Percentiles rank a stretch among this genome's conserved stretches.
These are phyloP conservation scores for Boletellus deceptivus DNA, from an alignment of 1,284 basidiomycete species.

Conservation along the genomic window DNA sequence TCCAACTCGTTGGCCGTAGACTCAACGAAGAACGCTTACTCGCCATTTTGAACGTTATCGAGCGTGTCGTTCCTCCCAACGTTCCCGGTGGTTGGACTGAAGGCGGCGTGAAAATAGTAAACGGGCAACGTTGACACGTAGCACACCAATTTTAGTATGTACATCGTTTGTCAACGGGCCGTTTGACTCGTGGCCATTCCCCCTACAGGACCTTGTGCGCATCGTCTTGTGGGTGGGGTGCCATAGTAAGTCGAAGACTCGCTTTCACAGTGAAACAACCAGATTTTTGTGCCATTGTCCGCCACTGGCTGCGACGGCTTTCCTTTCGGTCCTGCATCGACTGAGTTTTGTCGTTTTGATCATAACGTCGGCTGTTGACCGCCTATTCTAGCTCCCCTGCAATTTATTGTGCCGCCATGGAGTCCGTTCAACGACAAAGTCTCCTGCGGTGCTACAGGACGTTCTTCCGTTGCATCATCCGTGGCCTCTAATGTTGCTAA, in stretches of 20 bases:
- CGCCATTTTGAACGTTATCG: conserved; percentile 44
- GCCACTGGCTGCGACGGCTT: too few relatives aligned
- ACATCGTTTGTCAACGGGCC: conserved; percentile 3
- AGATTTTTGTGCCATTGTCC: too few relatives aligned
- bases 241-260: too few relatives aligned
- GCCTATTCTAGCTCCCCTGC: too few relatives aligned
- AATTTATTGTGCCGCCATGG: conserved; percentile 5
- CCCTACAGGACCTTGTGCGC: conserved; percentile 5
- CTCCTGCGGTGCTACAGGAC: conserved; percentile 1
- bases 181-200: conserved; percentile 11
- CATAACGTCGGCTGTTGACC: neutral
- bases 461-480: conserved; percentile 1
- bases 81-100: conserved; percentile 10
- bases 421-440: neutral
- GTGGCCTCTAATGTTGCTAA: conserved; percentile 11
- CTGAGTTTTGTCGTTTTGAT: neutral
- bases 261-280: too few relatives aligned
- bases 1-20: conserved; percentile 50
- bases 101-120: conserved; percentile 7
- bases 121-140: conserved; percentile 10
- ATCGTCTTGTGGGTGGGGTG: too few relatives aligned
- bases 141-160: conserved; percentile 2
- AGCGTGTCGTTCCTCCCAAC: conserved; percentile 28
- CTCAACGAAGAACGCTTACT: conserved; percentile 50
- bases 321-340: too few relatives aligned